Evolutionary conservation across 2,329 filamentous ascomycete genomes (phyloP).

Genomic region (Dothiorella sarmentorum): DNA sequence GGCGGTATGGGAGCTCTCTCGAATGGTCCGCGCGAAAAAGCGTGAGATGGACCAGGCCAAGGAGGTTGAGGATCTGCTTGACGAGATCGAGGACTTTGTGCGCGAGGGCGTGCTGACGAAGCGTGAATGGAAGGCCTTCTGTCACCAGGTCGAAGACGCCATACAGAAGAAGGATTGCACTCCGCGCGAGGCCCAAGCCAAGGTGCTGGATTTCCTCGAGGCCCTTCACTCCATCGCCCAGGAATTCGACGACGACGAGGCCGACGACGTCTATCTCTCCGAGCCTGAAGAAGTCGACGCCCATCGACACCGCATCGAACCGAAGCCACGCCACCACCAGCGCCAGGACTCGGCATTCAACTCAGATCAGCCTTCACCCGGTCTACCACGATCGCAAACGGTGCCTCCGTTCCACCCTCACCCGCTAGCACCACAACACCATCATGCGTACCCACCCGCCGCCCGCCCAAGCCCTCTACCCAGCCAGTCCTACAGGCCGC

Average conservation of each 20-base stretch:
- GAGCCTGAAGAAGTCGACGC: slow-evolving; percentile 6
- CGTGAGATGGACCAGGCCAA: slow-evolving; percentile 6
- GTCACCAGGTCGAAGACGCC: slow-evolving; percentile 6
- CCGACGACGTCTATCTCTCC: slow-evolving; percentile 1
- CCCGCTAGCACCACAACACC: background rate
- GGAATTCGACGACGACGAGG: background rate
- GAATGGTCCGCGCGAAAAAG: slow-evolving; percentile 15
- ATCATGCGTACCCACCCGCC: background rate
- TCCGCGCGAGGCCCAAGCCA: slow-evolving; percentile 11
- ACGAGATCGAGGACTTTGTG: slow-evolving; percentile 12
- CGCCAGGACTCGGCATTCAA: slow-evolving; percentile 1
- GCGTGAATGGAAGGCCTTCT: slow-evolving; percentile 14
- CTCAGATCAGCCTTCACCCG: background rate
- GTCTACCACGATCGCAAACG: background rate
- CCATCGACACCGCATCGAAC: background rate
- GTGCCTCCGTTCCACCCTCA: background rate
- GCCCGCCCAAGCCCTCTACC: background rate
- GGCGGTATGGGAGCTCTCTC: slow-evolving; percentile 14
- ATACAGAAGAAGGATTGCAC: slow-evolving; percentile 1
- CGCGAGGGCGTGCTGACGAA: slow-evolving; percentile 13
- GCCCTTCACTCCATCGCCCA: slow-evolving; percentile 6
- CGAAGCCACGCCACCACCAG: background rate
- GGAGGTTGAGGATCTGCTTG: slow-evolving; percentile 11
- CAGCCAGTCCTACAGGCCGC: background rate
- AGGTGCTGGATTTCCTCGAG: slow-evolving; percentile 15